These are phyloP conservation scores for Candida orba DNA, from an alignment of 805 yeast genomes.

Conservation along the genomic window DNA sequence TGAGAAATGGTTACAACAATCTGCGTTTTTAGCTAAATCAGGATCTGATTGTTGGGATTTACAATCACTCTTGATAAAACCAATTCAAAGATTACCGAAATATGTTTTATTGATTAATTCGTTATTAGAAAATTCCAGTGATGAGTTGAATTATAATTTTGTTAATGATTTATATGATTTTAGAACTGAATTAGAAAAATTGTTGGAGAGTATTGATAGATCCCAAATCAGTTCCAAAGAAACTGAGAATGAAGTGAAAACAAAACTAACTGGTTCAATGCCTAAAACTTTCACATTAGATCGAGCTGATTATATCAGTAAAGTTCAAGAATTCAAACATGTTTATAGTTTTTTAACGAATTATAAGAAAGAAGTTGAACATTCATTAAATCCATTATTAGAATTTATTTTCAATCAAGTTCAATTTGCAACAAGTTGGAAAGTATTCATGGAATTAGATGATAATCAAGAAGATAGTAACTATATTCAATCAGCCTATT, in stretches of 20 bases:
- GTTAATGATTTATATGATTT: slow-evolving; percentile 15
- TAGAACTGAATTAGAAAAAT: slow-evolving; percentile 11
- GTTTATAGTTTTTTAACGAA: slow-evolving; percentile 9
- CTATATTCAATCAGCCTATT: slow-evolving; percentile 23
- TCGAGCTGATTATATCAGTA: slow-evolving; percentile 2
- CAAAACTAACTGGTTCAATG: not conserved
- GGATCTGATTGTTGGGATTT: slow-evolving; percentile 22
- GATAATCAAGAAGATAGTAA: slow-evolving; percentile 11
- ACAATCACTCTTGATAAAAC: slow-evolving; percentile 27
- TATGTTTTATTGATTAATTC: slow-evolving; percentile 15
- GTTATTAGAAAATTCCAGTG: slow-evolving; percentile 10
- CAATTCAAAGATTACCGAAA: slow-evolving; percentile 25
- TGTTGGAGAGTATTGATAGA: slow-evolving; percentile 10
- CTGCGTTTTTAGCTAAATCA: slow-evolving; percentile 22
- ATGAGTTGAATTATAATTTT: slow-evolving; percentile 5
- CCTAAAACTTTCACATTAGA: not conserved
- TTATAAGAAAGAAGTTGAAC: slow-evolving; percentile 16
- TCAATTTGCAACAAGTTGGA: slow-evolving; percentile 23
- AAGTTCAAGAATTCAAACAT: slow-evolving; percentile 8
- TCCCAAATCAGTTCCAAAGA: not conserved
- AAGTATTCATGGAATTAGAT: slow-evolving; percentile 23
- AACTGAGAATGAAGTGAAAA: not conserved
- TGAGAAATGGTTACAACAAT: slow-evolving; percentile 28
- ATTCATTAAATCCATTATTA: slow-evolving; percentile 7
- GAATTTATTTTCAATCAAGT: slow-evolving; percentile 11